These are phyloP conservation scores for Pichia sp. DNA, from an alignment of 1,139 yeast genomes.

Conservation along the genomic window DNA sequence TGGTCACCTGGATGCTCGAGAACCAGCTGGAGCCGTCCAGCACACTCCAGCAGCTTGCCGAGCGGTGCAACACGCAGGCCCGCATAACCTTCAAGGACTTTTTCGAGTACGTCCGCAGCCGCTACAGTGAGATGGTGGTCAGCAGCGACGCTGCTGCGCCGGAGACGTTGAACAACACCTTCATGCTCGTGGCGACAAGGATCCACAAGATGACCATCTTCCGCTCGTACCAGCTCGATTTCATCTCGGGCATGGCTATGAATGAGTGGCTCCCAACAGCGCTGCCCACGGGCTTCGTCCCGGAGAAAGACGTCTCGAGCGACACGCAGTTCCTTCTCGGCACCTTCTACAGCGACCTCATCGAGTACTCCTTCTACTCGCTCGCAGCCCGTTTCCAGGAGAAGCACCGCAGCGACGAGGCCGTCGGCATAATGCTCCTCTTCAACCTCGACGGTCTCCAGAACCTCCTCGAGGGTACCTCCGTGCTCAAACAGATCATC, in stretches of 20 bases:
- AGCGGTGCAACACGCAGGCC: constrained; percentile 20
- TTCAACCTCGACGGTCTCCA: constrained; percentile 73
- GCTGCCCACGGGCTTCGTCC: constrained; percentile 46
- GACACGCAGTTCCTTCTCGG: constrained; percentile 52
- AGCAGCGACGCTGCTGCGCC: constrained; percentile 6
- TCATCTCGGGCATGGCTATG: constrained; percentile 49
- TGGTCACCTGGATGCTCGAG: constrained; percentile 19
- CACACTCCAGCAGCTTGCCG: constrained; percentile 13
- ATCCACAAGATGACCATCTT: constrained; percentile 63
- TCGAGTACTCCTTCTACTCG: constrained; percentile 65
- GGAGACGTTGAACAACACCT: constrained; percentile 27
- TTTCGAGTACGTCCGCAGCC: constrained; percentile 49
- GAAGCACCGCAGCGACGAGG: constrained; percentile 40
- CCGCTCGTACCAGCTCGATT: constrained; percentile 46
- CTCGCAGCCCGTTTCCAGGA: constrained; percentile 52
- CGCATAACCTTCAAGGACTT: constrained; percentile 53
- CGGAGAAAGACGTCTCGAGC: constrained; percentile 46
- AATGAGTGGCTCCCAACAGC: constrained; percentile 67
- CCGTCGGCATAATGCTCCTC: constrained; percentile 66
- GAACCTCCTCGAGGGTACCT: constrained; percentile 56
- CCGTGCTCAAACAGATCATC: constrained; percentile 51
- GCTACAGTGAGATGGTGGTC: constrained; percentile 36
- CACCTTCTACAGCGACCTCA: constrained; percentile 64
- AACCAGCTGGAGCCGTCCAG: constrained; percentile 14
- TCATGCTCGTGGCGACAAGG: constrained; percentile 41